These are phyloP conservation scores for Guadua angustifolia DNA, from an alignment of 176 grass and related monocot species.

Conservation along the genomic window DNA sequence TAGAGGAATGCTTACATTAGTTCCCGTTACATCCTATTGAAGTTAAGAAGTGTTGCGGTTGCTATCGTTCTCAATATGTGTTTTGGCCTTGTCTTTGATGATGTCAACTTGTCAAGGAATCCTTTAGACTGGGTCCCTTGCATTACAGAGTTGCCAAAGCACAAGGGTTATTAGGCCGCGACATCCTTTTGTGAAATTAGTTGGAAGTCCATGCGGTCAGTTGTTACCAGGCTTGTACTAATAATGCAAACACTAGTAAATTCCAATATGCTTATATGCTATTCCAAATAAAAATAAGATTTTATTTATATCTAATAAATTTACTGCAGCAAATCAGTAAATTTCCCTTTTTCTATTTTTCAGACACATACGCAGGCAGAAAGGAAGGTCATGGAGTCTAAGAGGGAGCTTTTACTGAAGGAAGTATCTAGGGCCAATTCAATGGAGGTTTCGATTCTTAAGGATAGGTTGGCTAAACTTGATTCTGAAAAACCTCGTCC, in stretches of 20 bases:
- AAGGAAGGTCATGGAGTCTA: conserved; percentile 90
- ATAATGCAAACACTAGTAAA: conserved; percentile 15
- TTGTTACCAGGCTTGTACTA: background rate
- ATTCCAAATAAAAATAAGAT: conserved; percentile 7
- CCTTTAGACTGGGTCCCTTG: background rate
- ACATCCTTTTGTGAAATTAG: conserved; percentile 12
- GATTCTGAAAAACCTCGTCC: conserved; percentile 69
- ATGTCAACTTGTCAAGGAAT: background rate
- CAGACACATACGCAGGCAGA: conserved; percentile 98
- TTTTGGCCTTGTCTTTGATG: background rate
- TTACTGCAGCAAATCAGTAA: background rate
- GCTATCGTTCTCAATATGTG: background rate
- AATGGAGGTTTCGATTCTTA: conserved; percentile 53
- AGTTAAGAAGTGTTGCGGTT: background rate
- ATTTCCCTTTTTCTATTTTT: conserved; percentile 10
- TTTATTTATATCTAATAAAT: conserved; percentile 31
- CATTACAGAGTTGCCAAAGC: background rate
- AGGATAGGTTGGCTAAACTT: conserved; percentile 66
- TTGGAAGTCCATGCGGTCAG: conserved; percentile 19
- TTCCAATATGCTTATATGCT: background rate
- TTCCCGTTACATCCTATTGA: conserved; percentile 13
- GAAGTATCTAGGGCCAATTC: conserved; percentile 59
- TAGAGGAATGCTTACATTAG: background rate
- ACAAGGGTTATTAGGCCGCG: background rate
- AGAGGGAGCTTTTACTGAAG: conserved; percentile 70